phyloP scores from a whole-genome alignment of 805 yeast species.

The Danielia oregonensis region DNA sequence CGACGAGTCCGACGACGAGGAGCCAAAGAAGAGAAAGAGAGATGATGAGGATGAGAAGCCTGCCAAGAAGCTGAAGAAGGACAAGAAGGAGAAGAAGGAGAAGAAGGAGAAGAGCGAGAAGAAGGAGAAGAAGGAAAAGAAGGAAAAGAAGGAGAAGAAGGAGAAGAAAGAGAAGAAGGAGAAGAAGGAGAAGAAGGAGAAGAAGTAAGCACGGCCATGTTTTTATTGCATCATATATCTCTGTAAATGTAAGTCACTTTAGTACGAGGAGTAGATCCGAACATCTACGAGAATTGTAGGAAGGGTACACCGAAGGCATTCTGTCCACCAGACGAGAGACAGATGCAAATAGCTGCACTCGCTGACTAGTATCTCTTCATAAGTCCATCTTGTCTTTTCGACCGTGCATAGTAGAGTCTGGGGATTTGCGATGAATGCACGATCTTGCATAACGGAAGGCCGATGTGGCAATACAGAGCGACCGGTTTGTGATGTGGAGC shows the following conservation, averaged over 20 bases:
- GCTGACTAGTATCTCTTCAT: no score
- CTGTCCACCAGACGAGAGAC: no score
- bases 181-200: slow-evolving; percentile 29
- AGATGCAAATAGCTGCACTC: no score
- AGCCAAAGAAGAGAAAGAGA: slow-evolving; percentile 16
- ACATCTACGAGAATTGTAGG: no score
- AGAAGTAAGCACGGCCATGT: slow-evolving; percentile 17
- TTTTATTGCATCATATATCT: slow-evolving; percentile 16
- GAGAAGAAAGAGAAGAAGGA: slow-evolving; percentile 35
- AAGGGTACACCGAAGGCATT: no score
- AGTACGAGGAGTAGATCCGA: no score
- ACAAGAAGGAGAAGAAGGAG: slow-evolving; percentile 24
- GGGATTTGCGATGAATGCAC: no score
- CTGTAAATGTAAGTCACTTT: slow-evolving; percentile 6
- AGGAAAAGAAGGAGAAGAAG: slow-evolving; percentile 42
- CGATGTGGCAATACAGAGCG: no score
- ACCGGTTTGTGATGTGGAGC: no score
- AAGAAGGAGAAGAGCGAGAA: slow-evolving; percentile 39
- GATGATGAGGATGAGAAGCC: slow-evolving; percentile 16
- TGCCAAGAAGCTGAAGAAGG: slow-evolving; percentile 14
- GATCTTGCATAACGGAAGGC: no score
- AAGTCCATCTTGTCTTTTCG: no score
- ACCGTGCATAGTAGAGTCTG: no score
- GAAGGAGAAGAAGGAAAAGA: slow-evolving; percentile 52
- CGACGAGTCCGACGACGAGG: slow-evolving; percentile 17